Evolutionary conservation across 1,139 yeast genomes (phyloP).

Genomic region (Debaryomyces sp.): DNA sequence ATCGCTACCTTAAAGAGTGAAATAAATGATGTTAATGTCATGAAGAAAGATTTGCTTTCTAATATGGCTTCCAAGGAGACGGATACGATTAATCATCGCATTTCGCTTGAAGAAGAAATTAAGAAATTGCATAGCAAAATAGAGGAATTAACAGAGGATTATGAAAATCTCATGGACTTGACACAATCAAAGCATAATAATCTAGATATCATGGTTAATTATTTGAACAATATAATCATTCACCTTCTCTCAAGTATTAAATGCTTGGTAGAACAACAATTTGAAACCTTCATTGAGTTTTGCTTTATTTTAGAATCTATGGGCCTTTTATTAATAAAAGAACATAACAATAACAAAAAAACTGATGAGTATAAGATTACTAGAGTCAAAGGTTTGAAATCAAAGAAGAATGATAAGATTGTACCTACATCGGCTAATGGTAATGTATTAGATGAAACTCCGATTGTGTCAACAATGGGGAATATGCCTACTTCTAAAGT

Average conservation of each 20-base stretch:
- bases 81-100: conserved; percentile 59
- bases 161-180: conserved; percentile 52
- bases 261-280: conserved; percentile 23
- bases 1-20: conserved; percentile 27
- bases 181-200: conserved; percentile 33
- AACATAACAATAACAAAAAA: conserved; percentile 24
- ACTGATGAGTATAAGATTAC: conserved; percentile 47
- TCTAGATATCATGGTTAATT: conserved; percentile 30
- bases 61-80: conserved; percentile 66
- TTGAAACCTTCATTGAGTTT: conserved; percentile 43
- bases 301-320: conserved; percentile 72
- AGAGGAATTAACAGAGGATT: conserved; percentile 48
- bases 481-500: conserved; percentile 33
- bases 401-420: conserved; percentile 29
- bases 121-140: conserved; percentile 35
- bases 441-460: conserved; percentile 16
- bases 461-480: background rate
- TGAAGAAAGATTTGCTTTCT: conserved; percentile 66
- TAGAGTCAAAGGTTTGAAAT: conserved; percentile 71
- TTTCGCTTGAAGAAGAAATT: conserved; percentile 51
- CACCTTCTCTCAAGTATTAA: conserved; percentile 24
- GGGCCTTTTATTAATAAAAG: conserved; percentile 66
- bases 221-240: conserved; percentile 27
- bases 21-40: conserved; percentile 34
- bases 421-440: conserved; percentile 25